Conservation (phyloP, 2,329 filamentous ascomycete species). For the Xylariales sp. region DNA sequence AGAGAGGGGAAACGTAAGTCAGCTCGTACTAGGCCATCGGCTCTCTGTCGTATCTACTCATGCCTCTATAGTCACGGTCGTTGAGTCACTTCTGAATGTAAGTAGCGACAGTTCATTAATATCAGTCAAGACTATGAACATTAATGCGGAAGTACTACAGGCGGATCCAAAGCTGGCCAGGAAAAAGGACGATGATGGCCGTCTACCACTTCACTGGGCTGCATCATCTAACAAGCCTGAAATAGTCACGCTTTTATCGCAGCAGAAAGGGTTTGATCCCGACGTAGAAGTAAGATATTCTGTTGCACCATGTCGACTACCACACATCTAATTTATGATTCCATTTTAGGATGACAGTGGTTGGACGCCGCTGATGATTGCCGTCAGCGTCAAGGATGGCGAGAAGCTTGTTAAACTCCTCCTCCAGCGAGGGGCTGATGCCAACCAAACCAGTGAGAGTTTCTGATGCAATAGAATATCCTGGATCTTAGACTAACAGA, state of each 20-base stretch:
- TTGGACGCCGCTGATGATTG: conserved; percentile 84
- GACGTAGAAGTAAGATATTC: conserved; percentile 64
- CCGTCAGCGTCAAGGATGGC: conserved; percentile 67
- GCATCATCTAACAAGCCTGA: conserved; percentile 74
- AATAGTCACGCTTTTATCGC: conserved; percentile 69
- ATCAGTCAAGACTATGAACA: too few relatives aligned
- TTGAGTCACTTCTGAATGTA: conserved; percentile 72
- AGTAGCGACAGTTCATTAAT: too few relatives aligned
- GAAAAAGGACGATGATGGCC: conserved; percentile 76
- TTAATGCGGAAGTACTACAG: conserved; percentile 38
- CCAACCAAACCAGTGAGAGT: conserved; percentile 63
- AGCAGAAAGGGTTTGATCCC: conserved; percentile 71
- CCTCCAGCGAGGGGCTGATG: conserved; percentile 64
- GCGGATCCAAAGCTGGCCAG: conserved; percentile 74
- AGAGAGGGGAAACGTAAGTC: conserved; percentile 75
- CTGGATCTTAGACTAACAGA: too few relatives aligned
- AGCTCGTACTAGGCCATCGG: too few relatives aligned
- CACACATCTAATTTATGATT: neutral
- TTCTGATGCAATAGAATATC: too few relatives aligned
- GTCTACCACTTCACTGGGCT: conserved; percentile 92
- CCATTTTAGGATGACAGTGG: conserved; percentile 62
- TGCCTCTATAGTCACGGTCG: conserved; percentile 53
- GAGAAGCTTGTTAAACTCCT: conserved; percentile 66
- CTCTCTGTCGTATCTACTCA: too few relatives aligned
- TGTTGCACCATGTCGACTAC: neutral